Base-by-base conservation (phyloP, 2,329 filamentous ascomycete species). In the Sphaerulina vaccinii region DNA sequence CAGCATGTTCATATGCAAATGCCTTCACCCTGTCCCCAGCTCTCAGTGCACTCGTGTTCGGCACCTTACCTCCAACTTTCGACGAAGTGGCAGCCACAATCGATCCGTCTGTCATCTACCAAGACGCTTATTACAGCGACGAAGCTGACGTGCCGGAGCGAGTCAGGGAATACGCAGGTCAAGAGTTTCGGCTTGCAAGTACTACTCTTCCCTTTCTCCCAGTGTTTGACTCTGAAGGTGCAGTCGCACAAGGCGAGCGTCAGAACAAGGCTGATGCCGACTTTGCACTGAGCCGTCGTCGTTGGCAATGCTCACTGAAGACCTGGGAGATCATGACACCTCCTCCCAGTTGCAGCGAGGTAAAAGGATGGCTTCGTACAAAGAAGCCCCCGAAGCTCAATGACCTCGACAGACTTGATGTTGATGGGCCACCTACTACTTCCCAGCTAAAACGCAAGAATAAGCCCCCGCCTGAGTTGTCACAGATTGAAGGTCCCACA, bases 401-500 rank as follows among this genome's bases (percentile, higher is more conserved):
- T 21, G 59, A 46, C 11, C 50, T 51, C 22, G 58, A 52, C 6
- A 42, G 51, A 13, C 46, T 56, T 2, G 66, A 69, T 32, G 54
- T 67, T 7, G 67, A 71, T 38, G 62, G 60, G 11, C 63, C 66
- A 18, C 59, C 58, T 6, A 42, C 58, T 7, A 59, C 57, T 3
- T 63, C 60, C 3, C 71, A 61, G 50, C 61, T 56, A 18, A 59
- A 65, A 58, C 60, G 68, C 57, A 61, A 72, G 70, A 55, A 69
- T 36, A 58, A 58, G 19, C 60, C 57, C 38, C 62, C 58, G 18
- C 60, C 58, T n/a, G 65, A 69, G 61, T 68, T 90, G 5, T 96
- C 90, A 1, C 91, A 97, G 65, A 92, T 97, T 48, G 88, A 95
- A 44, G 90, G 87, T 0, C 84, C 90, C 0, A 96, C 92, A 0